These are phyloP conservation scores for Annulohypoxylon moriforme DNA, from an alignment of 495 filamentous ascomycete species.

Conservation along the genomic window DNA sequence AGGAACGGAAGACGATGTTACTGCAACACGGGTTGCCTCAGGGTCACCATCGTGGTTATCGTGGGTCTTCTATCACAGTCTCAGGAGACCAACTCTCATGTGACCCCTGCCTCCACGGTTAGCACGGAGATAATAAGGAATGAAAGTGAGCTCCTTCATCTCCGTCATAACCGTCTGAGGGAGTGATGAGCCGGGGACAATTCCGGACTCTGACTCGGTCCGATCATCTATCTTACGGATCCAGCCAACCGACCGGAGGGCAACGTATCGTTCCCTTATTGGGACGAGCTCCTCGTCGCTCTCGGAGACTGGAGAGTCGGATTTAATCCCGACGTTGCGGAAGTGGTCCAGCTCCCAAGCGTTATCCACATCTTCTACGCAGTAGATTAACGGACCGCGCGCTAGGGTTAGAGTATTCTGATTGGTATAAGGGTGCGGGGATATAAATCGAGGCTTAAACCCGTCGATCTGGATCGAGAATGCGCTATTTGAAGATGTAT, in stretches of 20 bases:
- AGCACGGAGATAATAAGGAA: slow-evolving; percentile 64
- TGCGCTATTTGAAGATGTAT: slow-evolving; percentile 42
- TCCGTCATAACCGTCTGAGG: slow-evolving; percentile 30
- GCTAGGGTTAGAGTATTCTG: slow-evolving; percentile 63
- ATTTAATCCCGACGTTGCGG: slow-evolving; percentile 58
- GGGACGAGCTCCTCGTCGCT: slow-evolving; percentile 48
- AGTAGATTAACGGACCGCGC: slow-evolving; percentile 68
- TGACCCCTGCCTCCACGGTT: slow-evolving; percentile 64
- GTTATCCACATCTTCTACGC: slow-evolving; percentile 68
- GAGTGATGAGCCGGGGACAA: slow-evolving; percentile 45
- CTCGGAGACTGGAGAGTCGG: slow-evolving; percentile 50
- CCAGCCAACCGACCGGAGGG: slow-evolving; percentile 46
- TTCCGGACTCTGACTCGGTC: slow-evolving; percentile 34
- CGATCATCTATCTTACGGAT: slow-evolving; percentile 44
- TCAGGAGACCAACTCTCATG: slow-evolving; percentile 60
- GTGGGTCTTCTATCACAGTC: slow-evolving; percentile 27
- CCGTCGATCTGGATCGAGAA: slow-evolving; percentile 49
- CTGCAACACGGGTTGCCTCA: slow-evolving; percentile 21
- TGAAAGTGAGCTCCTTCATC: slow-evolving; percentile 54
- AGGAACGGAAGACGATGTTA: slow-evolving; percentile 36
- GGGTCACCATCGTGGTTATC: not conserved
- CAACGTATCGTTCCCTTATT: slow-evolving; percentile 50
- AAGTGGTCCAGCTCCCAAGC: slow-evolving; percentile 69
- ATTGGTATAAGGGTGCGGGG: slow-evolving; percentile 64
- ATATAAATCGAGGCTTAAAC: slow-evolving; percentile 59